Evolutionary conservation across 768 basidiomycete genomes (phyloP).

Genomic region (Hirschioporus abietinus): DNA sequence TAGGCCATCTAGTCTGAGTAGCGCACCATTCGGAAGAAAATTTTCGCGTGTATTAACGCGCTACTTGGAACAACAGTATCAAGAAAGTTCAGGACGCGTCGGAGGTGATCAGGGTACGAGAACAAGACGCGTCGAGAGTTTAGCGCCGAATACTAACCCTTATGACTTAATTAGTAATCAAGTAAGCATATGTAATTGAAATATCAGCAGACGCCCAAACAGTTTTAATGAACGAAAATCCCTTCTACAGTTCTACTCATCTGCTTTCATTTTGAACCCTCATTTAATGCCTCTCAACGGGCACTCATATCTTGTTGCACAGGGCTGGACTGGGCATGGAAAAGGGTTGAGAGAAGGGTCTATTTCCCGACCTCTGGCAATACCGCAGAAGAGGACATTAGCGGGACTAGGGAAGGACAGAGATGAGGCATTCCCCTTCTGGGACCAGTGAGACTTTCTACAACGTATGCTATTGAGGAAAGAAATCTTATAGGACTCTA

Average conservation of each 20-base stretch:
- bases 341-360: conserved; percentile 81
- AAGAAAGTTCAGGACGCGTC: not conserved
- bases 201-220: not conserved
- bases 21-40: not conserved
- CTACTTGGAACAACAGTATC: not conserved
- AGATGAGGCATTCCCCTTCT: conserved; percentile 95
- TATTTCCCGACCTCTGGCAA: conserved; percentile 67
- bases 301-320: conserved; percentile 65
- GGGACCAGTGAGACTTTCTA: conserved; percentile 81
- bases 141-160: not conserved
- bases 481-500: conserved; percentile 4
- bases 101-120: not conserved
- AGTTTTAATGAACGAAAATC: not conserved
- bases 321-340: conserved; percentile 88
- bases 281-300: conserved; percentile 61
- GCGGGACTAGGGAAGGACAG: conserved; percentile 87
- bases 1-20: not conserved
- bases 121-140: not conserved
- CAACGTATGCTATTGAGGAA: not conserved
- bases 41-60: not conserved
- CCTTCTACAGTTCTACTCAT: not conserved
- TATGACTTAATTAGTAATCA: no score
- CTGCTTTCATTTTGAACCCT: not conserved
- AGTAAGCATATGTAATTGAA: no score
- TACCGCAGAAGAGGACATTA: conserved; percentile 82